Evolutionary conservation across 2,329 filamentous ascomycete species (phyloP).

Genomic region (Monosporascus sp.): DNA sequence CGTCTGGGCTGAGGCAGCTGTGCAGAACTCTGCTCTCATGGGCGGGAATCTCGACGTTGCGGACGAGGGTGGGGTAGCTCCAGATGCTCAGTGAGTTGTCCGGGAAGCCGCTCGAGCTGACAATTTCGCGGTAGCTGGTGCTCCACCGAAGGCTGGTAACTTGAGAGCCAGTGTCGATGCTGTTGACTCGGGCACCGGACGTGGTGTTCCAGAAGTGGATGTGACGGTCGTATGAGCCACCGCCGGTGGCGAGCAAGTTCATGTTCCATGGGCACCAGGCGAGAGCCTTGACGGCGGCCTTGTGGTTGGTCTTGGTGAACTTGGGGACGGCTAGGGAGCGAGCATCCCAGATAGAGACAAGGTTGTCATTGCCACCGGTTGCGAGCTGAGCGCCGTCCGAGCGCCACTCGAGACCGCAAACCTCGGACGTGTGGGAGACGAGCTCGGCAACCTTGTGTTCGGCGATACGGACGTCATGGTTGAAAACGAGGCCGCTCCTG

Average conservation of each 20-base stretch:
- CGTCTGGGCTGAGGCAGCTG: slow-evolving; percentile 94
- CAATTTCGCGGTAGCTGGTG: slow-evolving; percentile 94
- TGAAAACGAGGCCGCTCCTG: slow-evolving; percentile 90
- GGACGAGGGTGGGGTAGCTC: slow-evolving; percentile 95
- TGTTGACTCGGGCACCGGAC: slow-evolving; percentile 94
- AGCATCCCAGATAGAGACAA: slow-evolving; percentile 98
- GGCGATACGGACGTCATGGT: slow-evolving; percentile 96
- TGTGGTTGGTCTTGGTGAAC: slow-evolving; percentile 99
- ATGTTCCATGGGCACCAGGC: slow-evolving; percentile 99
- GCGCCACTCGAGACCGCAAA: slow-evolving; percentile 97
- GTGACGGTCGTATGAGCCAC: slow-evolving; percentile 92
- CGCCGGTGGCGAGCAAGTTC: slow-evolving; percentile 93
- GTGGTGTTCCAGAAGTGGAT: slow-evolving; percentile 99
- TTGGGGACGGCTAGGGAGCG: slow-evolving; percentile 89
- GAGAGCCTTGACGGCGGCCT: slow-evolving; percentile 95
- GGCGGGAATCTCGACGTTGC: slow-evolving; percentile 95
- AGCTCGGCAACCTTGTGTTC: slow-evolving; percentile 98
- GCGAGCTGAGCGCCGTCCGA: slow-evolving; percentile 94
- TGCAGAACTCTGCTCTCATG: slow-evolving; percentile 96
- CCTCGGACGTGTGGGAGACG: slow-evolving; percentile 93
- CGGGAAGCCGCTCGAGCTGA: slow-evolving; percentile 96
- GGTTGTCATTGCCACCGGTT: slow-evolving; percentile 96
- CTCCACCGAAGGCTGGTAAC: slow-evolving; percentile 96
- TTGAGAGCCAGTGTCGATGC: slow-evolving; percentile 96
- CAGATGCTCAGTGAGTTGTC: slow-evolving; percentile 98